Percentiles rank a stretch among this genome's conserved stretches.
phyloP scores from a whole-genome alignment of 305 asterid species.

The Fraxinus baroniana region DNA sequence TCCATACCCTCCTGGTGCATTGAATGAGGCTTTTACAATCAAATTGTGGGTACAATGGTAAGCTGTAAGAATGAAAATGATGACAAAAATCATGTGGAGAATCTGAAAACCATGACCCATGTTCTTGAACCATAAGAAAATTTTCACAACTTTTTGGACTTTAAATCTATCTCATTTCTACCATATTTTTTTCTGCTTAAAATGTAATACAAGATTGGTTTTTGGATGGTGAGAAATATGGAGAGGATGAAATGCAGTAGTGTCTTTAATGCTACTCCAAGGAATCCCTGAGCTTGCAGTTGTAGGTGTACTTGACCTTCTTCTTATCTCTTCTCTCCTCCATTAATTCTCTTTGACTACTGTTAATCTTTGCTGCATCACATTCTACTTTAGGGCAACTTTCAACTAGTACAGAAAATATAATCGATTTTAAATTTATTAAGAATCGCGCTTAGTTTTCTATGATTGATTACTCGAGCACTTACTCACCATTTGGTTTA shows the following conservation, averaged over 20 bases:
- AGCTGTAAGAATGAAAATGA: slow-evolving; percentile 49
- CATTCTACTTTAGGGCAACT: slow-evolving; percentile 15
- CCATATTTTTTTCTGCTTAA: slow-evolving; percentile 12
- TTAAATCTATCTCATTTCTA: slow-evolving; percentile 38
- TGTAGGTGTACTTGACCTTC: slow-evolving; percentile 57
- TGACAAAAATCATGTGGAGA: slow-evolving; percentile 39
- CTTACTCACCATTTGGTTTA: slow-evolving; percentile 2
- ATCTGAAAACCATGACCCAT: slow-evolving; percentile 55
- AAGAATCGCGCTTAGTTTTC: neutral
- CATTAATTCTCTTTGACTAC: slow-evolving; percentile 50
- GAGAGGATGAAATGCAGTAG: slow-evolving; percentile 28
- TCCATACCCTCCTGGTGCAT: slow-evolving; percentile 22
- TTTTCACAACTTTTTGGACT: slow-evolving; percentile 31
- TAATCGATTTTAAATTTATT: neutral
- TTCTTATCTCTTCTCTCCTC: slow-evolving; percentile 39
- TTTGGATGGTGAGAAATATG: slow-evolving; percentile 29
- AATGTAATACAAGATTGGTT: slow-evolving; percentile 15
- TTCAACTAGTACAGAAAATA: neutral
- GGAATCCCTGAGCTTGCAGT: slow-evolving; percentile 76
- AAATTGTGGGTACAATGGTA: slow-evolving; percentile 48
- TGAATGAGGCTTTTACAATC: slow-evolving; percentile 33
- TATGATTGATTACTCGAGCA: neutral
- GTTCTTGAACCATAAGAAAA: slow-evolving; percentile 28
- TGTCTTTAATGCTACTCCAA: slow-evolving; percentile 98
- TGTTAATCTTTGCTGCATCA: slow-evolving; percentile 35